Conservation (phyloP, 2,329 filamentous ascomycete genomes). For the Neoscytalidium dimidiatum region DNA sequence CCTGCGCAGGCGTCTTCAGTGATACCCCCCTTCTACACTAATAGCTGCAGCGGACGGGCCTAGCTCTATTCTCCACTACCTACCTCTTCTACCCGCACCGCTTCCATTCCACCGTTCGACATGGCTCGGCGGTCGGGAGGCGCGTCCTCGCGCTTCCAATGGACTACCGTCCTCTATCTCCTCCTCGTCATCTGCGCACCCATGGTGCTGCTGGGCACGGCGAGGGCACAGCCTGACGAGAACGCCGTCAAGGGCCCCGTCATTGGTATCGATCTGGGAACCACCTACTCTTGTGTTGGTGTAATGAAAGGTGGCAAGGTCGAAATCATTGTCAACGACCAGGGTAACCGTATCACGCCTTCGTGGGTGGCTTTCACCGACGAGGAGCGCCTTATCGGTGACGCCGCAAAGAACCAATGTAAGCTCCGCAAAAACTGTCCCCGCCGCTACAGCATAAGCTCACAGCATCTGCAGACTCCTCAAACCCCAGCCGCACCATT, state of each 20-base stretch:
- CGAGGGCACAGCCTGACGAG: slow-evolving; percentile 70
- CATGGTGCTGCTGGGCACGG: slow-evolving; percentile 77
- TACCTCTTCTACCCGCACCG: neutral
- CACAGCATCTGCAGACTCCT: slow-evolving; percentile 33
- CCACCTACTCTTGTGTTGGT: slow-evolving; percentile 40
- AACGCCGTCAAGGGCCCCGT: slow-evolving; percentile 46
- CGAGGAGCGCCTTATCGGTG: slow-evolving; percentile 93
- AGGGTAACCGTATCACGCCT: slow-evolving; percentile 47
- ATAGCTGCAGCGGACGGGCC: slow-evolving; percentile 3
- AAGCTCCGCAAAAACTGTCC: neutral
- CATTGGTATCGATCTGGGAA: slow-evolving; percentile 40
- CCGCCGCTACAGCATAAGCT: neutral
- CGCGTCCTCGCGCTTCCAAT: slow-evolving; percentile 75
- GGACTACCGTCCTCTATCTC: slow-evolving; percentile 88
- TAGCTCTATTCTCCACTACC: neutral
- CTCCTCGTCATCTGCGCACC: slow-evolving; percentile 83
- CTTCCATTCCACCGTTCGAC: slow-evolving; percentile 9
- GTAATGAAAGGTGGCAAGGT: slow-evolving; percentile 46
- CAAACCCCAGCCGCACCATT: slow-evolving; percentile 52
- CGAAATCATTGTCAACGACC: slow-evolving; percentile 47
- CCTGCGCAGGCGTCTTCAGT: slow-evolving; percentile 1
- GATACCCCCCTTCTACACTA: slow-evolving; percentile 14
- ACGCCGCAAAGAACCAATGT: slow-evolving; percentile 62
- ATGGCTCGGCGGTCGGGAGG: slow-evolving; percentile 62
- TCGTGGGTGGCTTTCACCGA: slow-evolving; percentile 97